Conservation (phyloP, 306 rosid species). For the Leucaena leucocephala region DNA sequence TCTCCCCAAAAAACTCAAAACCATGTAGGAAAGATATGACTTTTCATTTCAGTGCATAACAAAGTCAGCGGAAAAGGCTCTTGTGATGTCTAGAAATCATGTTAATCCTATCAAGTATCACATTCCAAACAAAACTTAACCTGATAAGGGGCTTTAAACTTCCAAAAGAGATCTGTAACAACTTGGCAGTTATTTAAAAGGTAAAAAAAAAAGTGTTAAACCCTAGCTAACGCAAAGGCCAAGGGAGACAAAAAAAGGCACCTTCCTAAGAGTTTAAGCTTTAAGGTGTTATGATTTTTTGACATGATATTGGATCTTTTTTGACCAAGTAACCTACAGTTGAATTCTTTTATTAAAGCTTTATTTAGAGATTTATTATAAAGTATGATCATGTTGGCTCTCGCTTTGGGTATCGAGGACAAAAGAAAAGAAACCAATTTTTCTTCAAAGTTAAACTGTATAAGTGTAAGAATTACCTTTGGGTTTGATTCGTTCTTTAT, state of each 20-base stretch:
- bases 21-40: constrained; percentile 5
- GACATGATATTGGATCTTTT: constrained; percentile 6
- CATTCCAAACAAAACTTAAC: neutral
- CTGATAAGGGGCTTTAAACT: neutral
- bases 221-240: neutral
- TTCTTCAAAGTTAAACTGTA: constrained; percentile 30
- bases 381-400: constrained; percentile 15
- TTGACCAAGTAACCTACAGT: constrained; percentile 13
- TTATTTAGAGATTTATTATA: constrained; percentile 9
- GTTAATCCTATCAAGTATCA: constrained; percentile 1
- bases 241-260: neutral
- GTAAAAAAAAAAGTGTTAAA: neutral
- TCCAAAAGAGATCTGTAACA: neutral
- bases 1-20: neutral
- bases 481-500: constrained; percentile 81
- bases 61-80: neutral
- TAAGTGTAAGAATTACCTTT: constrained; percentile 57
- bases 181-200: neutral
- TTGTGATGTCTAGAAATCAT: neutral
- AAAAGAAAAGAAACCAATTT: constrained; percentile 15
- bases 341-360: constrained; percentile 11
- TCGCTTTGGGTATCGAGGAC: constrained; percentile 15
- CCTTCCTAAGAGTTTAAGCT: neutral
- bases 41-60: neutral
- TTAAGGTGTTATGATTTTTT: neutral